These are phyloP conservation scores for Pouteria campechiana DNA, from an alignment of 179 eudicot species.

Conservation along the genomic window DNA sequence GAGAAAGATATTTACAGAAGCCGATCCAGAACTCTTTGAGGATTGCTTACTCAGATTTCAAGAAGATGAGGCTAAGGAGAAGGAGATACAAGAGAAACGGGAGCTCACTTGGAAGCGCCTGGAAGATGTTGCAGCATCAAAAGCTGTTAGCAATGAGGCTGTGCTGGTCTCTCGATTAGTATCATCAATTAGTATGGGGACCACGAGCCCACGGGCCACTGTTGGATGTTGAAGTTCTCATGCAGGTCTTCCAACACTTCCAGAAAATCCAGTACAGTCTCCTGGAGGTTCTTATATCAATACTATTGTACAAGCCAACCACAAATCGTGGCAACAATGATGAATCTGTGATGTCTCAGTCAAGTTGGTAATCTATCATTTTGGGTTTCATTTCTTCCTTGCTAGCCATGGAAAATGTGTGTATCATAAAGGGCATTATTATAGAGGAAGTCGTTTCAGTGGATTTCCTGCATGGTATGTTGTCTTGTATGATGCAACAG, in stretches of 20 bases:
- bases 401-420: constrained; percentile 7
- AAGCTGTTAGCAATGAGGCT: constrained; percentile 8
- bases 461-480: constrained; percentile 5
- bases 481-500: constrained; percentile 8
- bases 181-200: constrained; percentile 10
- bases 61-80: constrained; percentile 26
- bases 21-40: constrained; percentile 24
- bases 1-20: constrained; percentile 27
- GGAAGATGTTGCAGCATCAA: constrained; percentile 29
- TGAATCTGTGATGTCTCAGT: constrained; percentile 6
- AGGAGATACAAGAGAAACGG: constrained; percentile 15
- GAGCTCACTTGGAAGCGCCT: constrained; percentile 28
- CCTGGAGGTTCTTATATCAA: background rate
- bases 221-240: constrained; percentile 1
- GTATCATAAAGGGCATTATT: constrained; percentile 16
- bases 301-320: background rate
- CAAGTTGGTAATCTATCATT: background rate
- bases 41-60: constrained; percentile 32
- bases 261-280: background rate
- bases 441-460: constrained; percentile 9
- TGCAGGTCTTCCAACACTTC: background rate
- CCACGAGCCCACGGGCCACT: constrained; percentile 1
- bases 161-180: constrained; percentile 14
- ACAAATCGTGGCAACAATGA: background rate
- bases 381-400: constrained; percentile 2